phyloP scores from a whole-genome alignment of 805 yeast genomes.

The Suhomyces kilbournensis region DNA sequence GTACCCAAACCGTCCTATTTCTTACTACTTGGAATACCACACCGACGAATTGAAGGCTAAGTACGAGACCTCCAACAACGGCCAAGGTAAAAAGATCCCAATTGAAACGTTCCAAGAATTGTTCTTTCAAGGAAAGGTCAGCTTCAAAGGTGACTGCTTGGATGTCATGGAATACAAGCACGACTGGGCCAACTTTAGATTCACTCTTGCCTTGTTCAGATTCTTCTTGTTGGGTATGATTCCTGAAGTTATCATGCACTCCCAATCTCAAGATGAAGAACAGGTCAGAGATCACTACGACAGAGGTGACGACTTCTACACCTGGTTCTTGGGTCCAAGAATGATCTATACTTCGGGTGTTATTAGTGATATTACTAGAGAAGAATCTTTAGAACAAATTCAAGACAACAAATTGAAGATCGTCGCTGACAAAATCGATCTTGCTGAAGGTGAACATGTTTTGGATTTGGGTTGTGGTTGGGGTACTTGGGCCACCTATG shows the following conservation, averaged over 20 bases:
- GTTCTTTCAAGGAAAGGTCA: conserved; percentile 78
- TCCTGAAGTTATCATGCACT: conserved; percentile 90
- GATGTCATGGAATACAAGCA: conserved; percentile 84
- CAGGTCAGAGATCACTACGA: conserved; percentile 95
- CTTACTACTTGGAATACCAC: conserved; percentile 78
- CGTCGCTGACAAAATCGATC: conserved; percentile 82
- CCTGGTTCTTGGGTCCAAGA: conserved; percentile 92
- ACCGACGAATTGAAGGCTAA: conserved; percentile 48
- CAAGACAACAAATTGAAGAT: conserved; percentile 88
- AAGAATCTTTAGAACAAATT: conserved; percentile 72
- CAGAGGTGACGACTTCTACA: conserved; percentile 92
- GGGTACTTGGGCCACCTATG: conserved; percentile 89
- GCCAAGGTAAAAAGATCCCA: conserved; percentile 73
- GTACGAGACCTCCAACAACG: conserved; percentile 42
- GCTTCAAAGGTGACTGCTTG: conserved; percentile 83
- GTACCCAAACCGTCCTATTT: conserved; percentile 74
- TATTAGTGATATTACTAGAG: conserved; percentile 53
- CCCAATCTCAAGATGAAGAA: conserved; percentile 92
- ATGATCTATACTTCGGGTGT: conserved; percentile 92
- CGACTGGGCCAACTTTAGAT: conserved; percentile 84
- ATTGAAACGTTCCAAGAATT: conserved; percentile 90
- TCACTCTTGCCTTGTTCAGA: conserved; percentile 73
- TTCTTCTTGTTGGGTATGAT: conserved; percentile 84
- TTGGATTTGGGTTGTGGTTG: conserved; percentile 93
- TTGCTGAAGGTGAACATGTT: conserved; percentile 67